These are phyloP conservation scores for Sordaria brevicollis DNA, from an alignment of 495 filamentous ascomycete genomes.

Conservation along the genomic window DNA sequence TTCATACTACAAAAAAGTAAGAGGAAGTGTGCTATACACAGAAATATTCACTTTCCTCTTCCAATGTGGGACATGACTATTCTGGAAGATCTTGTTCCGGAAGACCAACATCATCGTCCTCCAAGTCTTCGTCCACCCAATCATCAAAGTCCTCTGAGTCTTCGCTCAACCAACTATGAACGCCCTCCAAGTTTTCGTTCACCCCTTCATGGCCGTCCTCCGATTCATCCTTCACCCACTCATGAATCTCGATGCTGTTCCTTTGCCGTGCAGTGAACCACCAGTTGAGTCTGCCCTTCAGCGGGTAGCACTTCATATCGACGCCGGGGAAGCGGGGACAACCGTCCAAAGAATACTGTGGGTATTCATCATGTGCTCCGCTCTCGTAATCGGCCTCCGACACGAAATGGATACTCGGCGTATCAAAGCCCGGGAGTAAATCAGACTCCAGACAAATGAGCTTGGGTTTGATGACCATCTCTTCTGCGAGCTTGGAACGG, in stretches of 20 bases:
- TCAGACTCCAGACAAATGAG: neutral
- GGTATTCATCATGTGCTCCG: neutral
- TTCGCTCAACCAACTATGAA: too few relatives aligned
- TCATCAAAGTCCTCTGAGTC: too few relatives aligned
- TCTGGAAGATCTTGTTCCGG: too few relatives aligned
- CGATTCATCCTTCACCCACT: neutral
- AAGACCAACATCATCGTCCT: too few relatives aligned
- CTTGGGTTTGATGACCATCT: neutral
- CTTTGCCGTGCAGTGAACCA: neutral
- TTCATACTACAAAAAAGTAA: too few relatives aligned
- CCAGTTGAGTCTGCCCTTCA: neutral
- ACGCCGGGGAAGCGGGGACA: neutral
- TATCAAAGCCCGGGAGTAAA: neutral
- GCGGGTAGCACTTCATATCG: neutral
- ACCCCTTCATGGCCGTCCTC: too few relatives aligned
- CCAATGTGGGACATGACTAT: too few relatives aligned
- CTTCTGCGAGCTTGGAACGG: neutral
- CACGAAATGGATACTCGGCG: neutral
- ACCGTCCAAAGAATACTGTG: neutral
- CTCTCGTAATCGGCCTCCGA: neutral
- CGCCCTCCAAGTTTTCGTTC: too few relatives aligned
- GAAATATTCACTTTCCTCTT: too few relatives aligned
- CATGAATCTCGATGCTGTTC: neutral
- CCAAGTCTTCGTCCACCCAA: too few relatives aligned
- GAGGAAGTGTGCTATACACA: too few relatives aligned